Conservation (phyloP, 2,329 filamentous ascomycete genomes). For the Ceratocystis huliohia region DNA sequence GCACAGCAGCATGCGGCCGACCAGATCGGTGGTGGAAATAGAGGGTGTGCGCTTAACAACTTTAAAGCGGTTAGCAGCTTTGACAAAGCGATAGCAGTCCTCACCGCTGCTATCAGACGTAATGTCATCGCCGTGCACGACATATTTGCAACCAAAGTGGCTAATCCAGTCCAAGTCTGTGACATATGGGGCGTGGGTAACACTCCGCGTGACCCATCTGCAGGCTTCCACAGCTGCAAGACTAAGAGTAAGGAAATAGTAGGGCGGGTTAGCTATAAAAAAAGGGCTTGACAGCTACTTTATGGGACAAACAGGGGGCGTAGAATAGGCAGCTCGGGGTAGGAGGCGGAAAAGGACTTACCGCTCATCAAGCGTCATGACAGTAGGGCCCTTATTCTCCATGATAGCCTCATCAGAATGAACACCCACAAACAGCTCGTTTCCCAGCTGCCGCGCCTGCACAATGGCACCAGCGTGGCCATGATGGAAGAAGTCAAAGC, state of each 20-base stretch:
- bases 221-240: slow-evolving; percentile 86
- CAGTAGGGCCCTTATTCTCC: slow-evolving; percentile 93
- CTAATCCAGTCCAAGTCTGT: slow-evolving; percentile 88
- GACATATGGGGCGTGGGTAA: slow-evolving; percentile 84
- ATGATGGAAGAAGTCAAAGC: slow-evolving; percentile 98
- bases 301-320: background rate
- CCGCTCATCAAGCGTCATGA: slow-evolving; percentile 90
- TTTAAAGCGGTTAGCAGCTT: slow-evolving; percentile 84
- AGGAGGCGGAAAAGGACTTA: slow-evolving; percentile 26
- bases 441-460: slow-evolving; percentile 82
- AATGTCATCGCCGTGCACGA: slow-evolving; percentile 94
- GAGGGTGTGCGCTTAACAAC: slow-evolving; percentile 93
- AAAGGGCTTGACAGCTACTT: too few relatives aligned
- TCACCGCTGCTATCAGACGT: slow-evolving; percentile 87
- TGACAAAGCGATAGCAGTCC: slow-evolving; percentile 97
- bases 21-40: slow-evolving; percentile 95
- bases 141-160: slow-evolving; percentile 89
- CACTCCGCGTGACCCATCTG: slow-evolving; percentile 77
- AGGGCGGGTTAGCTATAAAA: slow-evolving; percentile 15
- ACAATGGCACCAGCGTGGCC: slow-evolving; percentile 95
- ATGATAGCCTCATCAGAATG: slow-evolving; percentile 93
- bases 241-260: slow-evolving; percentile 32
- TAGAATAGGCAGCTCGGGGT: background rate
- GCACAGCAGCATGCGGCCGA: slow-evolving; percentile 92
- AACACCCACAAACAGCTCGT: slow-evolving; percentile 79